Percentiles rank a stretch among this genome's conserved stretches.
Evolutionary conservation across 1,139 yeast genomes (phyloP).

Genomic region (Wickerhamomyces sp.): DNA sequence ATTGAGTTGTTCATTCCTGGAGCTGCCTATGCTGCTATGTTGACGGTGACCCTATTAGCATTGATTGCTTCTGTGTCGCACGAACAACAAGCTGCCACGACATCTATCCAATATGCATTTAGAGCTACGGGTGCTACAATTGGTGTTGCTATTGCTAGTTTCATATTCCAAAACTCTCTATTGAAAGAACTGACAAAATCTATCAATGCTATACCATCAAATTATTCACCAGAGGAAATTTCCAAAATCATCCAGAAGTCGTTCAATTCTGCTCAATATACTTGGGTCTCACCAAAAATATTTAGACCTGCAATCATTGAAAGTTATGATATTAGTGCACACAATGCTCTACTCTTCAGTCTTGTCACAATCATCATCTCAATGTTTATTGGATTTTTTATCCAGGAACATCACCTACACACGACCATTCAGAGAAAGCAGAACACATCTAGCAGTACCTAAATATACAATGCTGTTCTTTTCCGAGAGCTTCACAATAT

Average conservation of each 20-base stretch:
- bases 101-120: conserved; percentile 73
- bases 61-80: conserved; percentile 59
- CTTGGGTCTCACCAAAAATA: conserved; percentile 43
- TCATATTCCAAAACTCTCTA: conserved; percentile 49
- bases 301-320: conserved; percentile 41
- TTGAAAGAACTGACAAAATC: conserved; percentile 18
- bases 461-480: no score
- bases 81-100: conserved; percentile 63
- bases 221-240: conserved; percentile 32
- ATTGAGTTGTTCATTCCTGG: conserved; percentile 39
- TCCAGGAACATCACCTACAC: conserved; percentile 25
- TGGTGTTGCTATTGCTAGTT: conserved; percentile 66
- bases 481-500: no score
- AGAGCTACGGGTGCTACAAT: conserved; percentile 69
- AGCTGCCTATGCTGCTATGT: conserved; percentile 50
- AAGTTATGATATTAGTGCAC: conserved; percentile 44
- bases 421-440: conserved; percentile 19
- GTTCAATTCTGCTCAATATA: conserved; percentile 51
- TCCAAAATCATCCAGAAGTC: conserved; percentile 45
- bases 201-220: conserved; percentile 34
- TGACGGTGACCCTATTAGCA: conserved; percentile 58
- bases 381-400: conserved; percentile 19
- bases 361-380: conserved; percentile 36
- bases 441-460: no score
- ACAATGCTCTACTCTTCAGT: conserved; percentile 45